Evolutionary conservation across 2,329 filamentous ascomycete species (phyloP).

Genomic region (Triangularia verruculosa): DNA sequence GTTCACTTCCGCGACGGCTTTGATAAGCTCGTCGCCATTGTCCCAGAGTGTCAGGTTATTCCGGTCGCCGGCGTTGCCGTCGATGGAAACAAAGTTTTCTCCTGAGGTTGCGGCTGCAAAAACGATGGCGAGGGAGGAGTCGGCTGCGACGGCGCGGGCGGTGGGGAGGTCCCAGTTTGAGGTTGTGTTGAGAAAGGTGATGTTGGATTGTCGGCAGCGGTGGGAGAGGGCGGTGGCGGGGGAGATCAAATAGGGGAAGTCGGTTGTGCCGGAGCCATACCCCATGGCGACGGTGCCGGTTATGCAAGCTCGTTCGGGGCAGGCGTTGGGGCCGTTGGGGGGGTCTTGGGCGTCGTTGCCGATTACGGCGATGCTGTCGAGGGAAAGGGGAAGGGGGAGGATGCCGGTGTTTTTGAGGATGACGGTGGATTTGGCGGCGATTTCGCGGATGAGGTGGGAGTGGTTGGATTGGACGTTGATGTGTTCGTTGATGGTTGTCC

Average conservation of each 20-base stretch:
- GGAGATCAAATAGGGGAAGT: constrained; percentile 77
- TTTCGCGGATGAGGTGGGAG: constrained; percentile 45
- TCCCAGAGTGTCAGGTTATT: constrained; percentile 73
- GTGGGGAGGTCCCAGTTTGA: constrained; percentile 47
- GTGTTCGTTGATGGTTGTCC: constrained; percentile 58
- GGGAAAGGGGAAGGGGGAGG: constrained; percentile 41
- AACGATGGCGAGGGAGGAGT: constrained; percentile 74
- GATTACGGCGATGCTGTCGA: constrained; percentile 61
- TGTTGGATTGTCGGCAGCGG: constrained; percentile 57
- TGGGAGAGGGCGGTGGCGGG: constrained; percentile 57
- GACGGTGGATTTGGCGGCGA: constrained; percentile 57
- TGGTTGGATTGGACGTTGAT: constrained; percentile 58
- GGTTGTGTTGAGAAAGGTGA: constrained; percentile 51
- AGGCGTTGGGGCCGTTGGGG: constrained; percentile 70
- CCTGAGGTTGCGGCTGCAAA: constrained; percentile 80
- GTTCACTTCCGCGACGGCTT: constrained; percentile 62
- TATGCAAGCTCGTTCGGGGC: constrained; percentile 75
- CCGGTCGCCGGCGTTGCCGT: constrained; percentile 69
- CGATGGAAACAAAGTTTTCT: constrained; percentile 66
- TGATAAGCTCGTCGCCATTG: constrained; percentile 69
- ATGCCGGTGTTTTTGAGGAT: constrained; percentile 60
- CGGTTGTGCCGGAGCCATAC: constrained; percentile 83
- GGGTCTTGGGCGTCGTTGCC: constrained; percentile 66
- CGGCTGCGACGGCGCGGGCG: constrained; percentile 47
- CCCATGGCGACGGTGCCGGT: constrained; percentile 77